phyloP scores from a whole-genome alignment of 345 rosid genomes.

The Excoecaria cochinchinensis region DNA sequence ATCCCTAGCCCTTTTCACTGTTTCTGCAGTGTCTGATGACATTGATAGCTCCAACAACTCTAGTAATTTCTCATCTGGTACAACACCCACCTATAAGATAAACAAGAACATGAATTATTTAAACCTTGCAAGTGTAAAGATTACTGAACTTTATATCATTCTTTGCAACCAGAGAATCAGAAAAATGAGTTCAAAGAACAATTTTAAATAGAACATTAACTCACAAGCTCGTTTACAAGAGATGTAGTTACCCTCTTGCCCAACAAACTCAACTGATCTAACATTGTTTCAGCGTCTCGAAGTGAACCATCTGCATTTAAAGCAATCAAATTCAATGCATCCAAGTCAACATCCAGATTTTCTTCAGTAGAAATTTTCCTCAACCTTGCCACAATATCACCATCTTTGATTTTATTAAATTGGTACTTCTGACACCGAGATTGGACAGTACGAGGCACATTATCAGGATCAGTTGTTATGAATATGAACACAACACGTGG shows the following conservation, averaged over 20 bases:
- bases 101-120: constrained; percentile 9
- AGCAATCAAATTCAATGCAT: constrained; percentile 93
- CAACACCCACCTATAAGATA: constrained; percentile 76
- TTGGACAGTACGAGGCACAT: constrained; percentile 91
- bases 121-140: constrained; percentile 3
- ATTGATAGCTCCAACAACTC: constrained; percentile 93
- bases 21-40: constrained; percentile 94
- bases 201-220: constrained; percentile 25
- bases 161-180: background rate
- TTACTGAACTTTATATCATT: background rate
- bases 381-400: constrained; percentile 63
- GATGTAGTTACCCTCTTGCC: constrained; percentile 83
- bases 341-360: constrained; percentile 78
- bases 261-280: constrained; percentile 91
- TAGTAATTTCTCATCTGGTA: constrained; percentile 85
- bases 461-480: constrained; percentile 86
- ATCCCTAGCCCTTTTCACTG: constrained; percentile 90
- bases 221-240: constrained; percentile 93
- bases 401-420: constrained; percentile 89
- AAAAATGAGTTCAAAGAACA: background rate
- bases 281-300: constrained; percentile 96
- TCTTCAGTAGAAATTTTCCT: constrained; percentile 67
- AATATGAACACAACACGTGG: constrained; percentile 73
- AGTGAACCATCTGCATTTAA: constrained; percentile 93
- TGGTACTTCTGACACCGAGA: constrained; percentile 92